phyloP scores from a whole-genome alignment of 1,284 basidiomycete species.

The Cronartium quercuum region DNA sequence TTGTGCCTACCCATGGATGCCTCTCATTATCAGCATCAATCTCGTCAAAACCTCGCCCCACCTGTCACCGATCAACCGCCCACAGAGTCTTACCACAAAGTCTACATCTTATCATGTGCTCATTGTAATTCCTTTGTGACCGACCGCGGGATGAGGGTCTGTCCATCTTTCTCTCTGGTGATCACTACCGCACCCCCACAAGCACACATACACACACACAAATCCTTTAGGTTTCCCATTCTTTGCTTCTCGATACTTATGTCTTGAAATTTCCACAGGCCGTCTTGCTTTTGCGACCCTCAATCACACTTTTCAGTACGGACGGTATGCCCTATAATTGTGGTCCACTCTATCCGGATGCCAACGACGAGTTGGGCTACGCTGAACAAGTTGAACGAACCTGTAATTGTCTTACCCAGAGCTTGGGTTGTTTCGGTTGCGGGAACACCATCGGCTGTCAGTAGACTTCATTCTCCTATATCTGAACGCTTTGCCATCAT shows the following conservation, averaged over 20 bases:
- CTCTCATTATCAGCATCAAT: neutral
- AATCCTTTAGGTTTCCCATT: neutral
- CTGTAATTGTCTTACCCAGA: slow-evolving; percentile 65
- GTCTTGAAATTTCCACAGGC: slow-evolving; percentile 55
- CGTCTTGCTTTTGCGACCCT: slow-evolving; percentile 70
- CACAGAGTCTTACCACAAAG: slow-evolving; percentile 54
- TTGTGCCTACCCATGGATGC: neutral
- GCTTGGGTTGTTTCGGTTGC: slow-evolving; percentile 72
- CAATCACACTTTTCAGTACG: slow-evolving; percentile 73
- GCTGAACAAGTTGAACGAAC: slow-evolving; percentile 56
- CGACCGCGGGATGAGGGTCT: slow-evolving; percentile 75
- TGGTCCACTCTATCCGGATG: slow-evolving; percentile 49
- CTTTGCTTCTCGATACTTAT: neutral
- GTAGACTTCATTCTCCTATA: slow-evolving; percentile 54
- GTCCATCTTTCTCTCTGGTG: slow-evolving; percentile 42
- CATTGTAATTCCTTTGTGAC: slow-evolving; percentile 67
- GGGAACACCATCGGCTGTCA: slow-evolving; percentile 68
- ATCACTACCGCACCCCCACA: neutral
- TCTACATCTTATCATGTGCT: slow-evolving; percentile 72
- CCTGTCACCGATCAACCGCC: neutral
- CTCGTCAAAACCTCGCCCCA: neutral
- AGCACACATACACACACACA: neutral
- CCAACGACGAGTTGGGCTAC: slow-evolving; percentile 55
- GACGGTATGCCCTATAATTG: slow-evolving; percentile 73
- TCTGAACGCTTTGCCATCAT: neutral